A percentile compares a stretch with the other conserved stretches of the same genome.
Evolutionary conservation across 2,329 filamentous ascomycete species (phyloP).

Genomic region (Passalora sequoiae): DNA sequence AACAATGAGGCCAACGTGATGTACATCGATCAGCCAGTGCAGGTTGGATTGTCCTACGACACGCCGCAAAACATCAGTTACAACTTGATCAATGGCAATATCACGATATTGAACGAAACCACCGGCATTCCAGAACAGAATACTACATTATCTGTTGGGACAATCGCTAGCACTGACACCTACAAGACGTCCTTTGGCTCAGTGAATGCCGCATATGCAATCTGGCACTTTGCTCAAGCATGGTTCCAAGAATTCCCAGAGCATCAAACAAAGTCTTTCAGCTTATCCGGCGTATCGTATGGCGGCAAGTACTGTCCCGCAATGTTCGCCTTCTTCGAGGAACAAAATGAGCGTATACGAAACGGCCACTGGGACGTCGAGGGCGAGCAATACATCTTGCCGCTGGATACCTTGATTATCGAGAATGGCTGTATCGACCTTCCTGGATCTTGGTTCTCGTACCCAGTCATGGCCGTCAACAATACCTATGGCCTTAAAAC

Average conservation of each 20-base stretch:
- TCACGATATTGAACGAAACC: slow-evolving; percentile 16
- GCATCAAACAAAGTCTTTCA: slow-evolving; percentile 38
- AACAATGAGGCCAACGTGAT: slow-evolving; percentile 54
- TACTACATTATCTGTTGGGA: slow-evolving; percentile 48
- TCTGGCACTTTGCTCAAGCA: slow-evolving; percentile 59
- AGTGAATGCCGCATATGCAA: slow-evolving; percentile 48
- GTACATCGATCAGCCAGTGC: slow-evolving; percentile 58
- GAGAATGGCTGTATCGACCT: slow-evolving; percentile 22
- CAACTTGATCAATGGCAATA: slow-evolving; percentile 26
- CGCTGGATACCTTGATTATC: slow-evolving; percentile 31
- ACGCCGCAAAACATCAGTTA: slow-evolving; percentile 36
- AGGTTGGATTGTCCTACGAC: slow-evolving; percentile 11
- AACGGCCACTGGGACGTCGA: slow-evolving; percentile 43
- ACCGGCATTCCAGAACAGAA: slow-evolving; percentile 44
- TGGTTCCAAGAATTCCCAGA: slow-evolving; percentile 59
- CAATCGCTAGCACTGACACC: slow-evolving; percentile 31
- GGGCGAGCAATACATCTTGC: slow-evolving; percentile 42
- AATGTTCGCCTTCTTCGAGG: slow-evolving; percentile 52
- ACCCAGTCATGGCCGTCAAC: slow-evolving; percentile 50
- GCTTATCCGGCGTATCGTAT: slow-evolving; percentile 10
- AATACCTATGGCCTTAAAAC: slow-evolving; percentile 52
- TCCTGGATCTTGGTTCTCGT: slow-evolving; percentile 44
- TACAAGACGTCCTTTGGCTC: slow-evolving; percentile 50
- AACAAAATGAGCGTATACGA: slow-evolving; percentile 54
- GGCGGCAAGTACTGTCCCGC: slow-evolving; percentile 59